phyloP scores from a whole-genome alignment of 768 basidiomycete genomes.

The Tricholoma terreum region DNA sequence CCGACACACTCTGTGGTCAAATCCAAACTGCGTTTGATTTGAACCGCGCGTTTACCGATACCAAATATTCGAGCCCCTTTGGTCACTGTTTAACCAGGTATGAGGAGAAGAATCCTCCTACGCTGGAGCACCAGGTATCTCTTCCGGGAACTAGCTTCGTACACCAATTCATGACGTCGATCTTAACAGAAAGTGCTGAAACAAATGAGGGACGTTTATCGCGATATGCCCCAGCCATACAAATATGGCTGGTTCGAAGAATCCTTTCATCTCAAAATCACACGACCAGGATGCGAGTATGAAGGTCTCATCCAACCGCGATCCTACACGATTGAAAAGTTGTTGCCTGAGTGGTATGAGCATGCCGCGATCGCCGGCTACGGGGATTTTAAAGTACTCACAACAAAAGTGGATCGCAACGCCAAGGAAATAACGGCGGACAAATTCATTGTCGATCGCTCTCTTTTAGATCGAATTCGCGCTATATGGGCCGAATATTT shows the following conservation, averaged over 20 bases:
- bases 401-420: background rate
- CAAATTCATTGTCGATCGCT: constrained; percentile 1
- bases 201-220: background rate
- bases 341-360: background rate
- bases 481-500: constrained; percentile 12
- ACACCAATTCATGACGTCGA: background rate
- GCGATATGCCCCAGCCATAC: background rate
- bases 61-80: background rate
- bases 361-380: constrained; percentile 4
- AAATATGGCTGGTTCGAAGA: background rate
- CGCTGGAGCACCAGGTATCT: background rate
- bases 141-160: background rate
- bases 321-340: background rate
- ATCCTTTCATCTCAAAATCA: constrained; percentile 12
- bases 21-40: background rate
- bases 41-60: background rate
- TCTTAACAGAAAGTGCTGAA: background rate
- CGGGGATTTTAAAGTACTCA: background rate
- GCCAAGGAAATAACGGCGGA: constrained; percentile 4
- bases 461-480: background rate
- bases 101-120: background rate
- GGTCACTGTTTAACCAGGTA: constrained; percentile 1
- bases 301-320: background rate
- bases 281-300: constrained; percentile 9
- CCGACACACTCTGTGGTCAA: background rate